phyloP scores from a whole-genome alignment of 129 eudicot species.

The Ambrosia artemisiifolia region DNA sequence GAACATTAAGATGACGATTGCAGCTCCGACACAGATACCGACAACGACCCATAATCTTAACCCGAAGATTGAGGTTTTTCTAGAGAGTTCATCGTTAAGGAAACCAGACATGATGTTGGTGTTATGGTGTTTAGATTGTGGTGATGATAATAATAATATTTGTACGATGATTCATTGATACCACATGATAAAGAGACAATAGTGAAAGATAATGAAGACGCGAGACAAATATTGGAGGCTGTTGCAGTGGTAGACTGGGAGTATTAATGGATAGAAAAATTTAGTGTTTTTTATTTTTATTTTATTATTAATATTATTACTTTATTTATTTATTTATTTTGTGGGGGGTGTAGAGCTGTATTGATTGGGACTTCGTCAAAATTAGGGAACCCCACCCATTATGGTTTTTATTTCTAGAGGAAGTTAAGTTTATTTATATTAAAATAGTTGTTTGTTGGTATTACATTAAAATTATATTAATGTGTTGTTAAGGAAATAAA shows the following conservation, averaged over 20 bases:
- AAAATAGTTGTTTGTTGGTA: no score
- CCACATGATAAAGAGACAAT: conserved; percentile 34
- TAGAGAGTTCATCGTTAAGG: conserved; percentile 66
- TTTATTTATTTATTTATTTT: no score
- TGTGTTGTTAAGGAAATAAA: no score
- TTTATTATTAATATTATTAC: no score
- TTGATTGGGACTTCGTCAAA: conserved; percentile 29
- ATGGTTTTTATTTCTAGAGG: not conserved
- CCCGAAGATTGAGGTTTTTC: conserved; percentile 67
- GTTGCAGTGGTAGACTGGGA: conserved; percentile 23
- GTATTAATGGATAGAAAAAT: conserved; percentile 25
- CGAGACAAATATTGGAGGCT: conserved; percentile 18
- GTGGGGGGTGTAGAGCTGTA: conserved; percentile 19
- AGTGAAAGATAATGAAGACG: conserved; percentile 15
- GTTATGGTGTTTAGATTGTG: not conserved
- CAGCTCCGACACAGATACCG: conserved; percentile 77
- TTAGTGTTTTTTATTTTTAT: conserved; percentile 2
- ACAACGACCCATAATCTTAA: conserved; percentile 74
- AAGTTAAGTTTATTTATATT: not conserved
- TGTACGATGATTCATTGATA: conserved; percentile 40
- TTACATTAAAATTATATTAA: no score
- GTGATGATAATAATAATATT: not conserved
- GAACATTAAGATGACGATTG: conserved; percentile 64
- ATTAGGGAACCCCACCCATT: conserved; percentile 22
- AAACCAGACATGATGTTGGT: conserved; percentile 31